A percentile compares a stretch with the other conserved stretches of the same genome.
Conservation (phyloP, 1,139 yeast species). For the Fermentozyma sake region DNA sequence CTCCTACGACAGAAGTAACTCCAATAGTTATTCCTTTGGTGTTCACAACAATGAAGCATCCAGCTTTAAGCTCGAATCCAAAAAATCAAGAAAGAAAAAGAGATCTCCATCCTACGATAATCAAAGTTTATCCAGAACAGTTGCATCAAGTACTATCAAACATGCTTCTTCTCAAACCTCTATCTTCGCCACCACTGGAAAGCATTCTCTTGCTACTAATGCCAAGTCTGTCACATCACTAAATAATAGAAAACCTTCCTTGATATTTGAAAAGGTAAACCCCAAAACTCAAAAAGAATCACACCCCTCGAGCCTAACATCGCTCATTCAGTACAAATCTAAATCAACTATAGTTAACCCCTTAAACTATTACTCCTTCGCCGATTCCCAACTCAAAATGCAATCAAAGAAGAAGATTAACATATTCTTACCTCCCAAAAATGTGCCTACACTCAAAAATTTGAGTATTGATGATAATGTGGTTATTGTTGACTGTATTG, state of each 20-base stretch:
- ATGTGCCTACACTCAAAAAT: conserved; percentile 26
- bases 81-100: conserved; percentile 17
- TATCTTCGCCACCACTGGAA: conserved; percentile 1
- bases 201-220: conserved; percentile 3
- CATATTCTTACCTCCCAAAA: conserved; percentile 35
- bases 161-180: conserved; percentile 7
- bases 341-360: conserved; percentile 42
- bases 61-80: conserved; percentile 9
- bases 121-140: conserved; percentile 13
- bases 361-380: conserved; percentile 52
- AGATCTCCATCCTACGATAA: conserved; percentile 16
- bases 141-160: conserved; percentile 5
- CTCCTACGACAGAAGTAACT: conserved; percentile 16
- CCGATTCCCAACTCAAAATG: conserved; percentile 15
- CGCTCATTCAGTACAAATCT: conserved; percentile 34
- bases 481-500: conserved; percentile 60
- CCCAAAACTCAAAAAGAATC: conserved; percentile 4
- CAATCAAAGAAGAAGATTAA: conserved; percentile 28
- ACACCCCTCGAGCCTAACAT: conserved; percentile 34
- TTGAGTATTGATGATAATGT: conserved; percentile 42
- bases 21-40: conserved; percentile 12
- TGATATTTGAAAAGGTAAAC: conserved; percentile 24
- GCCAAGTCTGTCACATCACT: conserved; percentile 2
- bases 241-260: conserved; percentile 6
- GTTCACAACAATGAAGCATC: conserved; percentile 9